Percentiles rank a stretch among this genome's conserved stretches.
These are phyloP conservation scores for Crithidia sp. DNA, from an alignment of 208 protist genomes.

Conservation along the genomic window DNA sequence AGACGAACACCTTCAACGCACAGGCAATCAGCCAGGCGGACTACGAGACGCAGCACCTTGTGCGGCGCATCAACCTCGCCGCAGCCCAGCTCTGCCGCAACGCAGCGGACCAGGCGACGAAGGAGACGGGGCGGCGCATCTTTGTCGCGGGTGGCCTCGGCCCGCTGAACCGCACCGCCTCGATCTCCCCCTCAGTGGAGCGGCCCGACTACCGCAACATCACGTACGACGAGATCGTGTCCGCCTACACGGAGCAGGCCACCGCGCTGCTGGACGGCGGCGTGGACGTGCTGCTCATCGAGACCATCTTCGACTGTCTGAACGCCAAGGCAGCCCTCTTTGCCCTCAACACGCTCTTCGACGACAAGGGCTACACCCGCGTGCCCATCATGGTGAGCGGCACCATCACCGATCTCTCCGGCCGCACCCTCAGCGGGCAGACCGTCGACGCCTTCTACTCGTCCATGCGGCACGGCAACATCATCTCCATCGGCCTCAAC, in stretches of 20 bases:
- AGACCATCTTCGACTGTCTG: constrained; percentile 96
- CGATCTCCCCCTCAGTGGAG: constrained; percentile 95
- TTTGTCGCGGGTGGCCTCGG: constrained; percentile 96
- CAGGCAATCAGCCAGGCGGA: constrained; percentile 94
- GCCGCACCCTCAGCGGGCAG: constrained; percentile 97
- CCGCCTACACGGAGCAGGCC: constrained; percentile 93
- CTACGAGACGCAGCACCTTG: constrained; percentile 92
- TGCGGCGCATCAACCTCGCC: constrained; percentile 85
- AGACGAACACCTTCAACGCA: constrained; percentile 98
- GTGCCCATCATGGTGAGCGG: constrained; percentile 90
- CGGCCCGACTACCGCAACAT: constrained; percentile 92
- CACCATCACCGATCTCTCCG: constrained; percentile 93
- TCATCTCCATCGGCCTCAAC: constrained; percentile 95
- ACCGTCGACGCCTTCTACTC: constrained; percentile 96
- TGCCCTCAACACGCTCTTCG: constrained; percentile 92
- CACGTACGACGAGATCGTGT: constrained; percentile 94
- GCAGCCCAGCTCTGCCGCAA: constrained; percentile 71
- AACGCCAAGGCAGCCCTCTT: constrained; percentile 95
- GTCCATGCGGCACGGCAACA: constrained; percentile 83
- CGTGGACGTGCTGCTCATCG: constrained; percentile 95
- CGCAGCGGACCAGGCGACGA: constrained; percentile 50
- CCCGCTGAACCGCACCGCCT: constrained; percentile 95
- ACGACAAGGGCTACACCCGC: constrained; percentile 57
- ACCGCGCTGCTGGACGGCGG: constrained; percentile 93
- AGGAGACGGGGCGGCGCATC: constrained; percentile 57